Base-by-base conservation (phyloP, 352 stramenopile genomes). In the Phytopythium ostracodes region DNA sequence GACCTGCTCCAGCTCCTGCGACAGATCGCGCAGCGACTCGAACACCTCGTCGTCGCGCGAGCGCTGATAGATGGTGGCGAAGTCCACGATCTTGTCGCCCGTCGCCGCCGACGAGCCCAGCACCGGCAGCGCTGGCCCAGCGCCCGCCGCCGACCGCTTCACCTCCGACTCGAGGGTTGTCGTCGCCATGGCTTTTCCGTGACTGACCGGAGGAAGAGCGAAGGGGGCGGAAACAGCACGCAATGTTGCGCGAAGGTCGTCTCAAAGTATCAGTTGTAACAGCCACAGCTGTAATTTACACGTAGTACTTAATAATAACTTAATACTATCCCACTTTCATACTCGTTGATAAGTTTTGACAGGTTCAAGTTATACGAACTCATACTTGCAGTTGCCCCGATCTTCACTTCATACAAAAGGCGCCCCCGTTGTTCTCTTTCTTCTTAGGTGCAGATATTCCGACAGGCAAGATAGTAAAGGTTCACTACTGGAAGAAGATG, bases 41-140 rank as follows among this genome's bases (percentile, higher is more conserved):
- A 80, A 66, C 11, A 78, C 64, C 33, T 91, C 78, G 20, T 76
- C 70, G 25, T 87, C 76, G 43, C 77, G 79, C 31, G 63, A 76
- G 60, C 81, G 81, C 59, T 78, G 75, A 70, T 93, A 91, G 67
- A 93, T 68, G 50, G 75, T 72, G 8, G 80, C 67, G 53, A 93
- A 93, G 50, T 84, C 61, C n/a, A 84, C 62, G 43, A 82, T 76
- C 10, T 24, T 36, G 10, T 20, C 51, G 25, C 33, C 29, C 9
- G 35, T 20, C 42, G 59, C 14, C n/a, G 59, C 51, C 18, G 63
- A 66, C 35, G 56, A 68, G 58, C 64, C 62, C 25, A 71, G 65
- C 44, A 75, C 38, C 1, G 72, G 72, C 50, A 68, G 35, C 31
- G 62, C 36, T 11, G 65, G 15, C 15, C 7, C n/a, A 22, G 17